Base-by-base conservation (phyloP, 2,329 filamentous ascomycete genomes). In the Botryosphaeria dothidea region DNA sequence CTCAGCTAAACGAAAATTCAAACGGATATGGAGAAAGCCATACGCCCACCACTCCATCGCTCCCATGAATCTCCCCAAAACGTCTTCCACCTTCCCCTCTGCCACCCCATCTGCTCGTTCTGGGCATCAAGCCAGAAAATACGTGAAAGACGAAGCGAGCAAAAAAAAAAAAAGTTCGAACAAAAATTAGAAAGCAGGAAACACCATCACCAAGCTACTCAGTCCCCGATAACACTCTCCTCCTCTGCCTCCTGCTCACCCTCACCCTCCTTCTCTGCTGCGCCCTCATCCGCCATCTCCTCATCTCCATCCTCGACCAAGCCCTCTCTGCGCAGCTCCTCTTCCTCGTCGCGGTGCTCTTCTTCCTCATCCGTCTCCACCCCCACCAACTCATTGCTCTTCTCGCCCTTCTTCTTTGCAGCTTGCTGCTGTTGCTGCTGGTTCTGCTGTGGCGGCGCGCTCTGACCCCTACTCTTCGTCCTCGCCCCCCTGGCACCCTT, bases 161-260 rank as follows among this genome's bases (percentile, higher is more conserved):
- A 8, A 46, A 8, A 21, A 21, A 17, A 9, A 15, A 34, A 46
- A 49, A 7, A 58, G 13, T n/a, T 29, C 15, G 15, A 46, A 45
- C 13, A 2, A 36, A 19, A 43, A 60, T 15, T n/a, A 41, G 25
- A 45, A 46, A 34, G 31, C 31, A 34, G 13, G 15, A n/a, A 17
- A 13, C n/a, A 27, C 17, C 23, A n/a, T 6, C 13, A n/a, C 19
- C 15, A 38, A 21, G 41, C n/a, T 31, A 17, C 23, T 64, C 61
- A 78, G 65, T 79, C 80, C 4, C 79, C 80, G 17, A 81, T 68
- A 23, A 81, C 76, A 64, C 78, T 80, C 70, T 81, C 79, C 56
- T 71, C 80, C 41, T 84, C 82, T 13, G 73, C 74, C 7, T 77
- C 74, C 54, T 71, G 69, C 46, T 78, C 79, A 13, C 64, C 71